A percentile compares a stretch with the other conserved stretches of the same genome.
phyloP scores from a whole-genome alignment of 2,329 filamentous ascomycete genomes.

The Tolypocladium amazonense region DNA sequence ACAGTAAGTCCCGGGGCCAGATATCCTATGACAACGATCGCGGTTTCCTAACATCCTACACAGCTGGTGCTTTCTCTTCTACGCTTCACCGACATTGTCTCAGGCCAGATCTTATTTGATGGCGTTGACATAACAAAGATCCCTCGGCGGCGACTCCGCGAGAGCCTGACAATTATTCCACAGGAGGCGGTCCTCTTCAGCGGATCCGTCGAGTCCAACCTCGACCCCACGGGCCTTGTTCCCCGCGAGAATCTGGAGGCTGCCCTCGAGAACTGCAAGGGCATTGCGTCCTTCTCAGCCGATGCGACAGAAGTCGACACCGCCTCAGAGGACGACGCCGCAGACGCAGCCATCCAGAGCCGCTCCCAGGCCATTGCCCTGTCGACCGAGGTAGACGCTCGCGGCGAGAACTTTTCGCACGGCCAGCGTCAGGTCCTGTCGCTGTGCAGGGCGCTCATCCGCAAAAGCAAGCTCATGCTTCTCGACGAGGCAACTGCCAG shows the following conservation, averaged over 20 bases:
- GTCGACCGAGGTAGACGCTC: slow-evolving; percentile 36
- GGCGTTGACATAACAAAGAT: slow-evolving; percentile 44
- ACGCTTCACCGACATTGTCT: slow-evolving; percentile 40
- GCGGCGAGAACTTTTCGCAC: slow-evolving; percentile 45
- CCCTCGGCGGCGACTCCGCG: slow-evolving; percentile 37
- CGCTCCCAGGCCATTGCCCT: slow-evolving; percentile 21
- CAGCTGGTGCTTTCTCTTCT: slow-evolving; percentile 42
- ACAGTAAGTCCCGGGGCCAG: slow-evolving; percentile 41
- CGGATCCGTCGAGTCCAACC: slow-evolving; percentile 41
- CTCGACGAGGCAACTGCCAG: slow-evolving; percentile 50
- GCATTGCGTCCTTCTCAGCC: slow-evolving; percentile 41
- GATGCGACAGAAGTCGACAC: slow-evolving; percentile 21
- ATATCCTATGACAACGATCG: not conserved
- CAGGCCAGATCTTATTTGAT: slow-evolving; percentile 43
- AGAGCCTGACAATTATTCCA: slow-evolving; percentile 46
- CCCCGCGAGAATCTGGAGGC: slow-evolving; percentile 42
- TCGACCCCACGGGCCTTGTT: slow-evolving; percentile 53
- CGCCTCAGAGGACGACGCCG: slow-evolving; percentile 9
- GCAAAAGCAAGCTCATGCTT: slow-evolving; percentile 43
- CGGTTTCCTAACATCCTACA: slow-evolving; percentile 2
- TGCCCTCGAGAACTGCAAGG: slow-evolving; percentile 51
- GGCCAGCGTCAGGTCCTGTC: slow-evolving; percentile 48
- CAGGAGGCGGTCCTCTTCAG: slow-evolving; percentile 49
- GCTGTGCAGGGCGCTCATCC: slow-evolving; percentile 44
- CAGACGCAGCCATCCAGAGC: slow-evolving; percentile 5